Evolutionary conservation across 805 yeast genomes (phyloP), one percentile per base, ranked within the genome.

Genomic region (Clavispora asparagi): DNA sequence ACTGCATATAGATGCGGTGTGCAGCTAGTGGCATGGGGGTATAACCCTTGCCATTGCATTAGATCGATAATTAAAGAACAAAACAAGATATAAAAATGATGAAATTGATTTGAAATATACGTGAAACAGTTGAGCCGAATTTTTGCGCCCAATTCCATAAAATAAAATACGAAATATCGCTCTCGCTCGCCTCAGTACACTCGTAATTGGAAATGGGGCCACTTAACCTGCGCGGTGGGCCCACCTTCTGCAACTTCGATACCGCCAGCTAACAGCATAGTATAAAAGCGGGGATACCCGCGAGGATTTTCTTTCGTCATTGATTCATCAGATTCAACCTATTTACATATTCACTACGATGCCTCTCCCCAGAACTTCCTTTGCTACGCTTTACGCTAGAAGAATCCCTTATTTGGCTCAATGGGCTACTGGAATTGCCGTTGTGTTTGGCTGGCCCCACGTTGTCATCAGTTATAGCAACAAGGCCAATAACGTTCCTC

Each of bases 381-480:
- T 55, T 60, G 30, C 44, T 29, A 45, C 47, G 29, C 56, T 66
- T 42, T 53, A 52, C 42, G 51, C 57, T 11, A 55, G 64, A 52
- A 64, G 73, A 56, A 36, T 63, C 4, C 73, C 73, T 4, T 46
- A 41, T 13, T 32, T 69, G 33, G 59, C 49, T 13, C 48, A 49
- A 3, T 68, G 74, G 73, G 68, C 59, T n/a, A 46, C 56, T 19
- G 62, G 65, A 8, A 44, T 70, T 23, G 56, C 53, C 3, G 31
- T 51, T 33, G 62, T 68, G 50, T 58, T 70, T 44, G 64, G 63
- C 30, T 67, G 73, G 73, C 74, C 74, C 6, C 71, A 67, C 41
- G 52, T 57, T 16, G 51, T 51, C 54, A 59, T 58, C 33, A 53
- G 50, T 13, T 48, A 42, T 10, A 53, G 60, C 39, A 64, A 68